A percentile compares a stretch with the other conserved stretches of the same genome.
Evolutionary conservation across 768 basidiomycete species (phyloP).

Genomic region (Termitomyces sp.): DNA sequence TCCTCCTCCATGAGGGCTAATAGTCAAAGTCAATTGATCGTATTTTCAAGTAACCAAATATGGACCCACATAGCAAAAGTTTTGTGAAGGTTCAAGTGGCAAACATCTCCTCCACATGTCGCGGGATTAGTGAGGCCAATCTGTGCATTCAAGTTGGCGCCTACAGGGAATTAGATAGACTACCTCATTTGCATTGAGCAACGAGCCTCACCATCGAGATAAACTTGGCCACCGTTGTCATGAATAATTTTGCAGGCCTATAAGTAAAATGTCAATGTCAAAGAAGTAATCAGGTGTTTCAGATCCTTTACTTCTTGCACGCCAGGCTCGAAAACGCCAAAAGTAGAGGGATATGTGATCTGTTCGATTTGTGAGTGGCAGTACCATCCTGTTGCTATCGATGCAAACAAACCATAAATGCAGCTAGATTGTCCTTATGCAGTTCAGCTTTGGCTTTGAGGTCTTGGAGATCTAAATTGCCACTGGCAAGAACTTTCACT

Average conservation of each 20-base stretch:
- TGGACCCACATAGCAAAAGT: conserved; percentile 85
- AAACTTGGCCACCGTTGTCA: conserved; percentile 94
- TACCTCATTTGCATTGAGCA: neutral
- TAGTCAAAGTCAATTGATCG: neutral
- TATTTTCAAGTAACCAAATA: neutral
- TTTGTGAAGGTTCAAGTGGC: conserved; percentile 98
- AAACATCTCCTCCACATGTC: conserved; percentile 96
- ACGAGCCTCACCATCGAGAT: conserved; percentile 69
- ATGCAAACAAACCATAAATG: conserved; percentile 75
- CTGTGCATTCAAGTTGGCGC: conserved; percentile 93
- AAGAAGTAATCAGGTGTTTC: neutral
- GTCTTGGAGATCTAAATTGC: conserved; percentile 87
- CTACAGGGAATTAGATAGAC: conserved; percentile 23
- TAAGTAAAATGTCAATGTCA: conserved; percentile 4
- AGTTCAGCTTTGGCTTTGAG: conserved; percentile 83
- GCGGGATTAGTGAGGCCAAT: conserved; percentile 91
- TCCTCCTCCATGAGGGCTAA: conserved; percentile 93
- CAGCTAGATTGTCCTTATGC: conserved; percentile 88
- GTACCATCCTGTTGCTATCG: neutral
- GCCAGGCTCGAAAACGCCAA: conserved; percentile 95
- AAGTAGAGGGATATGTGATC: conserved; percentile 98
- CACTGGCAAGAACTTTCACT: conserved; percentile 86
- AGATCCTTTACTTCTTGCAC: conserved; percentile 56
- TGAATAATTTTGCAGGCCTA: conserved; percentile 93
- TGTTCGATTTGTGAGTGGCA: conserved; percentile 23